Conservation (phyloP, 805 yeast species). For the Spencermartinsiella europaea region DNA sequence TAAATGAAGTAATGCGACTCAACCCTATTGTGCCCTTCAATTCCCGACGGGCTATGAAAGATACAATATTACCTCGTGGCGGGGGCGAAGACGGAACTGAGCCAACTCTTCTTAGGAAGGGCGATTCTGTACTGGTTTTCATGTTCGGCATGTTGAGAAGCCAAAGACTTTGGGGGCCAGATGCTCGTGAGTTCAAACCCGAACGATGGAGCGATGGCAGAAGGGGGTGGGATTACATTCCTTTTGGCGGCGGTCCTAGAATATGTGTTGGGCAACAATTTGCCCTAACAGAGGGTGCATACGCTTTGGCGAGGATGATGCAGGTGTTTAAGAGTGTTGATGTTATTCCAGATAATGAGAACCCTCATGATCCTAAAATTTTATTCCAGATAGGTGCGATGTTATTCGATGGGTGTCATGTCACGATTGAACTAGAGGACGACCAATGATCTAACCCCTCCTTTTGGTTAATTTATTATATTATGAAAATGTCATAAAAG, state of each 20-base stretch:
- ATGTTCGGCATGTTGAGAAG: conserved; percentile 41
- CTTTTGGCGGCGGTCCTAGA: conserved; percentile 52
- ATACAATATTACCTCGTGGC: conserved; percentile 47
- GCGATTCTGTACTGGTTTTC: conserved; percentile 36
- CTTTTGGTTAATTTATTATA: no score
- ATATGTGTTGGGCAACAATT: conserved; percentile 52
- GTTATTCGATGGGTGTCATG: neutral
- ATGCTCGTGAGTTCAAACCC: conserved; percentile 40
- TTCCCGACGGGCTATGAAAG: conserved; percentile 41
- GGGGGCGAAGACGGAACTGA: conserved; percentile 40
- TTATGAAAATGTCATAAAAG: no score
- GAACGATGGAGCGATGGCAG: conserved; percentile 41
- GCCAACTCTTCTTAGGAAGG: conserved; percentile 41
- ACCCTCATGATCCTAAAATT: neutral
- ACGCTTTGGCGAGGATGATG: conserved; percentile 37
- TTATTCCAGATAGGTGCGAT: neutral
- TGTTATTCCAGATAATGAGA: neutral
- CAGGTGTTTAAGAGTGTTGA: conserved; percentile 20
- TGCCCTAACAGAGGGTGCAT: conserved; percentile 48
- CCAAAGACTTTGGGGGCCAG: conserved; percentile 38
- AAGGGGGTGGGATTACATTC: conserved; percentile 45
- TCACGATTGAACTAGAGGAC: neutral
- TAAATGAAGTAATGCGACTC: conserved; percentile 45
- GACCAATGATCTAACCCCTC: no score
- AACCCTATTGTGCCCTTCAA: conserved; percentile 49